phyloP scores from a whole-genome alignment of 306 rosid genomes.

The Cucurbita pepo region DNA sequence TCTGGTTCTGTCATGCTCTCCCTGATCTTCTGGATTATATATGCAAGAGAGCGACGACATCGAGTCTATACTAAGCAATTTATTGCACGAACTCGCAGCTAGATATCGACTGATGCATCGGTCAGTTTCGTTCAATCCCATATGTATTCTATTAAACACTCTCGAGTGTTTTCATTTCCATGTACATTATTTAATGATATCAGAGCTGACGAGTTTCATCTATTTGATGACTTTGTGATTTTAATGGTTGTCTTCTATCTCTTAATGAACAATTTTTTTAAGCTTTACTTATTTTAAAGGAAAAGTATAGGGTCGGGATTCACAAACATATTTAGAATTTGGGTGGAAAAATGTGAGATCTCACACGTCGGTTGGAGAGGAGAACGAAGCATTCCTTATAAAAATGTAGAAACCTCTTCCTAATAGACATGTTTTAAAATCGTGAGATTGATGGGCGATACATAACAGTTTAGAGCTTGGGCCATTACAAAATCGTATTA shows the following conservation, averaged over 20 bases:
- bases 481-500: too few species aligned
- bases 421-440: too few species aligned
- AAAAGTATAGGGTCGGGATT: not conserved
- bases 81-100: slow-evolving; percentile 6
- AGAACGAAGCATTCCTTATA: too few species aligned
- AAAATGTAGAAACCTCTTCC: too few species aligned
- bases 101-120: not conserved
- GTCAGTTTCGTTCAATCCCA: not conserved
- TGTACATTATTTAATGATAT: not conserved
- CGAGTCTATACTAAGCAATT: slow-evolving; percentile 50
- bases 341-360: too few species aligned
- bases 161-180: not conserved
- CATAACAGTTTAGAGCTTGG: too few species aligned
- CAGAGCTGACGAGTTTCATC: not conserved
- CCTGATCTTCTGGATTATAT: slow-evolving; percentile 50
- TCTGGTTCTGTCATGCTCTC: slow-evolving; percentile 60
- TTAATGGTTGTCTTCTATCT: not conserved
- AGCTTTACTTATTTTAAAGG: not conserved
- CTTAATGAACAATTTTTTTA: not conserved
- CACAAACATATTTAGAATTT: too few species aligned
- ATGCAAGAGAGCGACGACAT: slow-evolving; percentile 42
- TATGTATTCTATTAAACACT: not conserved
- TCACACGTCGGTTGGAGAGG: too few species aligned
- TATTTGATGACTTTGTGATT: not conserved
- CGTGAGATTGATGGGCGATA: too few species aligned